Evolutionary conservation across 345 rosid genomes (phyloP), one percentile per base, ranked within the genome.

Genomic region (Salix brachista): DNA sequence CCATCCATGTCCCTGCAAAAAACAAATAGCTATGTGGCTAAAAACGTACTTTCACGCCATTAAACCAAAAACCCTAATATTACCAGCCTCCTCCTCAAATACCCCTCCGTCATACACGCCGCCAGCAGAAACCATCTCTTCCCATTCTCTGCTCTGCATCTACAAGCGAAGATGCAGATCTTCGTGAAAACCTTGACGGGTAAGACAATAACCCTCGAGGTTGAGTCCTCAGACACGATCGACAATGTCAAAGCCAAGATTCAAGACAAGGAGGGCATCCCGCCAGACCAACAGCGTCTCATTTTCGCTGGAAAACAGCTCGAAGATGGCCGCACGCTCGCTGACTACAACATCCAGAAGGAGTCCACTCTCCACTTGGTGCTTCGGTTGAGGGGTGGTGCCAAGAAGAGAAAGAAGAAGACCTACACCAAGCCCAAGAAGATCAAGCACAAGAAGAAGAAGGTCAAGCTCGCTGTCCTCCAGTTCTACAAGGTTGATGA

Each of bases 401-500:
- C 79, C 16, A 80, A 65, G 79, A 80, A 80, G 79, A 65, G 82
- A 16, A 80, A 80, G 76, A 80, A 80, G 76, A 70, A 80, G 79
- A 80, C 82, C 10, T 80, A 80, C 61, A 80, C 76, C 46, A 80
- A 80, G 72, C 82, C 82, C 30, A 80, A 80, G 52, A 80, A 75
- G 76, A 80, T 80, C 76, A 80, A 80, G 72, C 82, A 80, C 76
- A 80, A 80, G 72, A 69, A 80, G 67, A 80, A 75, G 76, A 80
- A 80, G 82, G 82, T 80, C 26, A 80, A 80, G 82, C 79, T 80
- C 39, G 39, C 73, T 3, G 52, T 80, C 0, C 82, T 80, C 18
- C 69, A 80, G 79, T 80, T 80, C 64, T 80, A 75, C 30, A 80
- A 80, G 54, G 76, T 80, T 2, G 82, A 80, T 19, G 82, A 80